Base-by-base conservation (phyloP, 257 asterid species). In the Jasminum sambac region DNA sequence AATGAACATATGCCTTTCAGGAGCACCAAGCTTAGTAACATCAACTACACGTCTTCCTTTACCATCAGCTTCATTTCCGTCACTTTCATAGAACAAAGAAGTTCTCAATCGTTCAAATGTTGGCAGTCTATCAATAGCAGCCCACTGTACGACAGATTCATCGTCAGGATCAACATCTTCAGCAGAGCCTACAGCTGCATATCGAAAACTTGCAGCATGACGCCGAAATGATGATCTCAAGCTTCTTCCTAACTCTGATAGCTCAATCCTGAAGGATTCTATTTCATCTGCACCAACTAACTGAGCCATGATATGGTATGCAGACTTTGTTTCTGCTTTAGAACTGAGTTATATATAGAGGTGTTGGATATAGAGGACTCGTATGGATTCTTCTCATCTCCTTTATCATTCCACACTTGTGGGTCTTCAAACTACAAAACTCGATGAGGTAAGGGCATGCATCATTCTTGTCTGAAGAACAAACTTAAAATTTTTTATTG, bases 41-140 rank as follows among this genome's bases (percentile, higher is more conserved):
- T 86, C 82, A 60, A 82, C 74, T 34, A 78, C 70, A 48, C 80
- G 52, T 81, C 74, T 83, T 14, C 79, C 71, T 71, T 68, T 69
- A 58, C 21, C 42, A 25, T 25, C 70, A 25, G 21, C 69, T 38
- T 74, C 78, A 43, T 52, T 61, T n/a, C 59, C 83, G 19, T 59
- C 70, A n/a, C 48, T 61, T 16, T 77, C 77, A 36, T 76, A 76
- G 30, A 80, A 77, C 71, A 82, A 37, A 12, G 82, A 80, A 11
- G 76, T 50, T 39, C 74, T 76, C 25, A 82, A 34, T 68, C 87
- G 17, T 0, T 82, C 79, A 40, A 40, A 39, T 14, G 84, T 82
- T 5, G 85, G 85, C 68, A 83, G 63, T 36, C 85, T 72, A 63
- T 85, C 84, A 5, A 85, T 80, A 60, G 77, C 87, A 60, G 82